Conservation (phyloP, 2,329 filamentous ascomycete species). For the Penicillium sp. region DNA sequence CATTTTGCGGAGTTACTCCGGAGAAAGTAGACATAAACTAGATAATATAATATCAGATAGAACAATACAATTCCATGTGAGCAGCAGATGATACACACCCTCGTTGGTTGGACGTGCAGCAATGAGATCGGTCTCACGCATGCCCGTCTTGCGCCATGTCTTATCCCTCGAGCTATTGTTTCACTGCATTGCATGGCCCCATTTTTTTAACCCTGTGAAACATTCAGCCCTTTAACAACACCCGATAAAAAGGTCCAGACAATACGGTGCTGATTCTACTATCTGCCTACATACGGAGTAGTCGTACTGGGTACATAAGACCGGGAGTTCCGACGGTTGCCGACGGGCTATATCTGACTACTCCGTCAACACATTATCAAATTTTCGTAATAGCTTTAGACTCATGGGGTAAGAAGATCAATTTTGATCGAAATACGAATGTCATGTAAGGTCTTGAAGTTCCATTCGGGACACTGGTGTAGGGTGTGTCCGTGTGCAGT, state of each 20-base stretch:
- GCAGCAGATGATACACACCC: neutral
- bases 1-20: neutral
- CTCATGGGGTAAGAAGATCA: neutral
- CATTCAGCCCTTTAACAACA: neutral
- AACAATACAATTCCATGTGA: too few species aligned
- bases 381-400: neutral
- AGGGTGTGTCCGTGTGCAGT: neutral
- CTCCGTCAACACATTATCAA: neutral
- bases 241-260: too few species aligned
- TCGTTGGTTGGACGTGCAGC: neutral
- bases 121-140: neutral
- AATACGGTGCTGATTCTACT: neutral
- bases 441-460: neutral
- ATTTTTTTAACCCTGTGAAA: neutral
- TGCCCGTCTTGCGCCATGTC: neutral
- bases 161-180: neutral
- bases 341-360: neutral
- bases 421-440: neutral
- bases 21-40: neutral
- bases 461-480: neutral
- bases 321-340: constrained; percentile 4
- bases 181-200: constrained; percentile 2
- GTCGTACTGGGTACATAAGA: neutral
- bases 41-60: too few species aligned
- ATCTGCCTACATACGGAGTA: neutral